Percentiles rank a stretch among this genome's conserved stretches.
These are phyloP conservation scores for Choiromyces venosus DNA, from an alignment of 495 filamentous ascomycete genomes.

Conservation along the genomic window DNA sequence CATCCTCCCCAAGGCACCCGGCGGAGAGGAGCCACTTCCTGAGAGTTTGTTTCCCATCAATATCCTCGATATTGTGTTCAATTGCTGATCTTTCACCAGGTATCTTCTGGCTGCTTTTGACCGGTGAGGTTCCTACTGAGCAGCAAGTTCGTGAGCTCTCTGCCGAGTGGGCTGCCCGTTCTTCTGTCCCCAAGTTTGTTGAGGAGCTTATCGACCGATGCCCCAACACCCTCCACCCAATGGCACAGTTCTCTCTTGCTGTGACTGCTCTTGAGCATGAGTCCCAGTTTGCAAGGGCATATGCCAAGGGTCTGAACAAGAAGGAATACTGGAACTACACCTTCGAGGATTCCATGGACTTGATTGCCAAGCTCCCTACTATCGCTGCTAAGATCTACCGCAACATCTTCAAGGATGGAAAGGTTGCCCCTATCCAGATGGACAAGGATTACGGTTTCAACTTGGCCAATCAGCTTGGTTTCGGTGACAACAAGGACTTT, in stretches of 20 bases:
- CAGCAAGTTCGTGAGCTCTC: conserved; percentile 97
- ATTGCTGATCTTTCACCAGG: conserved; percentile 49
- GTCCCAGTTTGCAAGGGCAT: conserved; percentile 94
- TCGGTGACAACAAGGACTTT: conserved; percentile 91
- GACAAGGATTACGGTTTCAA: conserved; percentile 99
- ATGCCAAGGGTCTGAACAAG: conserved; percentile 98
- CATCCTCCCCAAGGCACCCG: conserved; percentile 89
- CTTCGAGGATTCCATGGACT: conserved; percentile 99
- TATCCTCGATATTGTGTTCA: neutral
- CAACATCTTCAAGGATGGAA: conserved; percentile 99
- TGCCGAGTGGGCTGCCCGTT: conserved; percentile 96
- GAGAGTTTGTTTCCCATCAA: conserved; percentile 58
- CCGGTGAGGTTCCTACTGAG: conserved; percentile 91
- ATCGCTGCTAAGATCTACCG: conserved; percentile 98
- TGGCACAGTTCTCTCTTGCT: conserved; percentile 98
- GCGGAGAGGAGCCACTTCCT: conserved; percentile 90
- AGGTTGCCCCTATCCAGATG: conserved; percentile 89
- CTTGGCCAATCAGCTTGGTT: conserved; percentile 97
- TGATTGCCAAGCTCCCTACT: conserved; percentile 98
- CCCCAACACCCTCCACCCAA: conserved; percentile 96
- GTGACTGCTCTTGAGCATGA: conserved; percentile 97
- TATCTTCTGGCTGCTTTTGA: conserved; percentile 99
- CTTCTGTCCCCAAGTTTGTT: conserved; percentile 91
- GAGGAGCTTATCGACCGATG: conserved; percentile 99
- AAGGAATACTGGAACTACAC: conserved; percentile 98